Evolutionary conservation across 768 basidiomycete species (phyloP).

Genomic region (Podaxis pistillaris): DNA sequence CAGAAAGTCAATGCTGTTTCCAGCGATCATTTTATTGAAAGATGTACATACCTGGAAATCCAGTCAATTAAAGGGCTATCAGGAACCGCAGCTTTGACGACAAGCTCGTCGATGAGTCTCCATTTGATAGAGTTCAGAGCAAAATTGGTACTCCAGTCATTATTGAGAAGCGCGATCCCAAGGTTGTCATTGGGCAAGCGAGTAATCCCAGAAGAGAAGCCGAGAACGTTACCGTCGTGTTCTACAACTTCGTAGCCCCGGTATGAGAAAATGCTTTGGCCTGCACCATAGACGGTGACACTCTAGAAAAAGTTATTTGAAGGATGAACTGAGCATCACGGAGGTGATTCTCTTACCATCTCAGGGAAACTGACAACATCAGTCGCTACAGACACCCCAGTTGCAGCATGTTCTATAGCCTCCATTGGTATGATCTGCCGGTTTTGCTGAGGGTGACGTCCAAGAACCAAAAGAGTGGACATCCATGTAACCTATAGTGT

Average conservation of each 20-base stretch:
- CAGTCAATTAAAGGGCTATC: slow-evolving; percentile 29
- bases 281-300: slow-evolving; percentile 36
- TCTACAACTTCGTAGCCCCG: slow-evolving; percentile 41
- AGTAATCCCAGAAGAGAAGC: slow-evolving; percentile 29
- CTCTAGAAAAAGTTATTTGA: slow-evolving; percentile 23
- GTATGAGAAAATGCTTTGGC: slow-evolving; percentile 36
- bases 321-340: neutral
- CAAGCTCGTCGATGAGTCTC: slow-evolving; percentile 34
- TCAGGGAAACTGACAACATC: slow-evolving; percentile 36
- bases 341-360: slow-evolving; percentile 21
- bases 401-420: slow-evolving; percentile 34
- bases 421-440: slow-evolving; percentile 33
- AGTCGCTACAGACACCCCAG: slow-evolving; percentile 31
- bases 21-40: too few species aligned
- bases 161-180: slow-evolving; percentile 37
- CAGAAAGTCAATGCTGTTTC: neutral
- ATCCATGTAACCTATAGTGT: slow-evolving; percentile 29
- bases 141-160: slow-evolving; percentile 34
- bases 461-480: slow-evolving; percentile 37
- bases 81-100: slow-evolving; percentile 16
- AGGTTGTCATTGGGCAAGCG: slow-evolving; percentile 29
- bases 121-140: slow-evolving; percentile 36
- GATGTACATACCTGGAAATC: slow-evolving; percentile 21
- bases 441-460: slow-evolving; percentile 36
- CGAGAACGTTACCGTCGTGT: slow-evolving; percentile 41